Percentiles rank a stretch among this genome's conserved stretches.
These are phyloP conservation scores for Trichosporon faecale DNA, from an alignment of 1,284 basidiomycete species.

Conservation along the genomic window DNA sequence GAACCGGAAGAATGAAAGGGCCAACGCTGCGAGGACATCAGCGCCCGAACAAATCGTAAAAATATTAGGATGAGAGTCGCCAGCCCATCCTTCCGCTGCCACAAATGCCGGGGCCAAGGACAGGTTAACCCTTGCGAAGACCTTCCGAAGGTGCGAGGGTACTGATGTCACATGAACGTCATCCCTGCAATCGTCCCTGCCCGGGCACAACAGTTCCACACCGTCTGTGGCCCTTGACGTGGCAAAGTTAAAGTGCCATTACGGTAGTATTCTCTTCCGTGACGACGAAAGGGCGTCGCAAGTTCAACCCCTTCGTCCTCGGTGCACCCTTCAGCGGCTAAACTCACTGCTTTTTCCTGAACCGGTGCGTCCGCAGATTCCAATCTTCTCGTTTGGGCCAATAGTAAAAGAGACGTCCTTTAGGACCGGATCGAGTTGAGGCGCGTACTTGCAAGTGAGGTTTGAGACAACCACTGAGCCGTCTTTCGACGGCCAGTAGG, in stretches of 20 bases:
- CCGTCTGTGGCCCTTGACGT: background rate
- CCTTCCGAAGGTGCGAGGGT: background rate
- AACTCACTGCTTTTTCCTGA: slow-evolving; percentile 42
- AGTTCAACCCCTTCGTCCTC: background rate
- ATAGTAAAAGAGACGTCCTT: slow-evolving; percentile 55
- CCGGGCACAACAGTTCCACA: background rate
- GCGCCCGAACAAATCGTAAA: background rate
- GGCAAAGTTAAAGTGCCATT: slow-evolving; percentile 3
- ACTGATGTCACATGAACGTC: background rate
- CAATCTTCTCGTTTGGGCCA: slow-evolving; percentile 55
- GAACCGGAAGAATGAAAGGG: slow-evolving; percentile 56
- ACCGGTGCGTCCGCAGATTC: slow-evolving; percentile 57
- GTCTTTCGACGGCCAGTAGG: slow-evolving; percentile 54
- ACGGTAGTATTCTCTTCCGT: background rate
- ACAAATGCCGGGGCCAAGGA: background rate
- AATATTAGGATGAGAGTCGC: background rate
- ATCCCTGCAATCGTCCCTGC: background rate
- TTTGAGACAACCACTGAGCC: slow-evolving; percentile 53
- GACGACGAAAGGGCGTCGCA: slow-evolving; percentile 2
- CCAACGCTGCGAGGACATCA: slow-evolving; percentile 38
- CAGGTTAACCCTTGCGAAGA: background rate
- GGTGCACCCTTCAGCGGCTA: background rate
- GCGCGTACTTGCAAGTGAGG: slow-evolving; percentile 54
- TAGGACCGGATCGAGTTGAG: slow-evolving; percentile 55
- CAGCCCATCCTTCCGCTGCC: slow-evolving; percentile 3